A percentile compares a stretch with the other conserved stretches of the same genome.
phyloP scores from a whole-genome alignment of 176 grass and related monocot genomes.

The Rhipidocladum racemiflorum region DNA sequence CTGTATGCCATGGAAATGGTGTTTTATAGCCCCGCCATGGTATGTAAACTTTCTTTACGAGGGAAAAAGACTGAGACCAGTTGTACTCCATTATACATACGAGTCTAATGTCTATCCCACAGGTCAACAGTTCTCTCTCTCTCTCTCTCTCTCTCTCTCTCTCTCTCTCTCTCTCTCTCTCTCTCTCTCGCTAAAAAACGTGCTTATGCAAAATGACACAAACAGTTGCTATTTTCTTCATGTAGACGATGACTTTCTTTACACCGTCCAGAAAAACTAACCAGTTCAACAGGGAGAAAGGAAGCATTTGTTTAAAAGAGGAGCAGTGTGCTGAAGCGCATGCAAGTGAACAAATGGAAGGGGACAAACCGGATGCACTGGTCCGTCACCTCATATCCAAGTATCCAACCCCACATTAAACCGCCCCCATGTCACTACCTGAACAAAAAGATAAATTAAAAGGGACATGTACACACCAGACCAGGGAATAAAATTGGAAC shows the following conservation, averaged over 20 bases:
- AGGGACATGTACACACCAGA: too few species aligned
- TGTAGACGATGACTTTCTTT: too few species aligned
- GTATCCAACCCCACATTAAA: neutral
- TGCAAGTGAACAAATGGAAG: constrained; percentile 43
- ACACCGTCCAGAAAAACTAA: neutral
- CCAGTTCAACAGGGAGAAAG: neutral
- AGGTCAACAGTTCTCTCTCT: too few species aligned
- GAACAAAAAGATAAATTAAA: neutral
- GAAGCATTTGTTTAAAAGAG: neutral
- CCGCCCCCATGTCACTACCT: constrained; percentile 12
- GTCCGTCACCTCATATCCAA: constrained; percentile 22
- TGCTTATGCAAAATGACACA: neutral
- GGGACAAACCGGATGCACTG: constrained; percentile 47
- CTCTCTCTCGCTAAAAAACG: too few species aligned
- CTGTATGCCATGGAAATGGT: too few species aligned
- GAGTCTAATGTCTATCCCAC: neutral
- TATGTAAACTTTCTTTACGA: constrained; percentile 15
- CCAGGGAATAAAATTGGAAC: too few species aligned
- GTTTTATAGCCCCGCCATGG: neutral
- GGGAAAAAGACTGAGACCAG: neutral
- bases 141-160: too few species aligned
- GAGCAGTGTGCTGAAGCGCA: neutral
- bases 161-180: too few species aligned
- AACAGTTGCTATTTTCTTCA: neutral
- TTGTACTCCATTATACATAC: neutral